These are phyloP conservation scores for Kurtzmaniella natalensis DNA, from an alignment of 1,139 yeast genomes.

Conservation along the genomic window DNA sequence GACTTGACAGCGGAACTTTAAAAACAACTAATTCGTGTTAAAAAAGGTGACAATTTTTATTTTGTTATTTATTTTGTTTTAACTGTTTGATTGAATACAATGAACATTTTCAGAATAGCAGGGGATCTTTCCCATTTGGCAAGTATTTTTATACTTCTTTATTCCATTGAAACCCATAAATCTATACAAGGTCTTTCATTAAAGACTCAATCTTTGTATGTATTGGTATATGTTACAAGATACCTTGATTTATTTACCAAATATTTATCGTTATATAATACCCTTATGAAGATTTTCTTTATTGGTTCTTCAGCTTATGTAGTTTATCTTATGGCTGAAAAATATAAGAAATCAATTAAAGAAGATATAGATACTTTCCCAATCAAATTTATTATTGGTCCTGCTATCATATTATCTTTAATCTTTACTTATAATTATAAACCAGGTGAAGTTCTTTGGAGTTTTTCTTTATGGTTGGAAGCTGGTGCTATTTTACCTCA, in stretches of 20 bases:
- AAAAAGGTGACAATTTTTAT: conserved; percentile 1
- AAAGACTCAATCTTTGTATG: conserved; percentile 82
- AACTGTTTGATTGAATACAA: conserved; percentile 12
- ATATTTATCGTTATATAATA: conserved; percentile 67
- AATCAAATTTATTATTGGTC: conserved; percentile 64
- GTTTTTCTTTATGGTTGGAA: conserved; percentile 83
- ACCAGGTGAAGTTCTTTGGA: conserved; percentile 63
- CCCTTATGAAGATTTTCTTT: conserved; percentile 76
- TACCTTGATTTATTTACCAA: conserved; percentile 66
- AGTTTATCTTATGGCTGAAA: conserved; percentile 62
- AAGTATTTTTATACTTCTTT: conserved; percentile 70
- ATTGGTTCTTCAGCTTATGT: conserved; percentile 73
- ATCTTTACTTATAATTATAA: conserved; percentile 66
- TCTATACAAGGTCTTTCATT: conserved; percentile 83
- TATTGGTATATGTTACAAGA: conserved; percentile 72
- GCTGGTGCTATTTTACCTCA: conserved; percentile 91
- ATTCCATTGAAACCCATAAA: conserved; percentile 59
- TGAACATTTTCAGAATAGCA: conserved; percentile 53
- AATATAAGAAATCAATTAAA: conserved; percentile 54
- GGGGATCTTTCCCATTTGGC: conserved; percentile 84
- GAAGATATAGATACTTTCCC: conserved; percentile 68
- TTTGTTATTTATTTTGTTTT: no score
- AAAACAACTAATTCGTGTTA: conserved; percentile 1
- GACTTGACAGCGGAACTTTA: neutral
- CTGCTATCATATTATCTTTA: conserved; percentile 55